These are phyloP conservation scores for Volvox africanus DNA, from an alignment of 139 green algal genomes.

Conservation along the genomic window DNA sequence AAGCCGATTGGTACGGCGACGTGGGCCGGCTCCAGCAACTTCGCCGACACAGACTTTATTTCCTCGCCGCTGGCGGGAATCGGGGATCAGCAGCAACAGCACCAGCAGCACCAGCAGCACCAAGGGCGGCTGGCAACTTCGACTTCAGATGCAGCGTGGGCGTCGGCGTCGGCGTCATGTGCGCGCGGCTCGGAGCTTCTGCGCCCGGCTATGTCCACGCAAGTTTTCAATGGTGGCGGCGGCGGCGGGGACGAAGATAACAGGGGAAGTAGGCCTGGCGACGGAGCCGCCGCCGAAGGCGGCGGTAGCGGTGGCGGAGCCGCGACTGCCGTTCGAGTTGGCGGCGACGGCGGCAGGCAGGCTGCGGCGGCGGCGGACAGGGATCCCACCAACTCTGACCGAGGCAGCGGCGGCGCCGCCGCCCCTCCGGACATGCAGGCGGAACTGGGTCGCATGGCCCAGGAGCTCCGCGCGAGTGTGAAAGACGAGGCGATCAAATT, in stretches of 20 bases:
- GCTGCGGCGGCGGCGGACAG: background rate
- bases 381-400: background rate
- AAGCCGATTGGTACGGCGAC: background rate
- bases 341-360: background rate
- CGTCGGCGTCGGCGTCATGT: background rate
- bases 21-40: background rate
- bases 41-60: background rate
- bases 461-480: slow-evolving; percentile 11
- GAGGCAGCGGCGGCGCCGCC: background rate
- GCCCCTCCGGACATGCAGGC: background rate
- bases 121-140: background rate
- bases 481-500: slow-evolving; percentile 29
- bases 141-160: background rate
- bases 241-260: background rate
- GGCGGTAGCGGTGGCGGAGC: background rate
- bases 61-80: background rate
- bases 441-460: slow-evolving; percentile 9
- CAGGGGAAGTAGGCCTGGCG: background rate
- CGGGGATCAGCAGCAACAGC: background rate
- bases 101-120: background rate
- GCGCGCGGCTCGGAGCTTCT: background rate
- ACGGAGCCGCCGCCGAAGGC: background rate
- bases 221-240: background rate
- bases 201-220: background rate
- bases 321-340: background rate